A percentile compares a stretch with the other conserved stretches of the same genome.
These are phyloP conservation scores for Tuber indicum DNA, from an alignment of 495 filamentous ascomycete genomes.

Conservation along the genomic window DNA sequence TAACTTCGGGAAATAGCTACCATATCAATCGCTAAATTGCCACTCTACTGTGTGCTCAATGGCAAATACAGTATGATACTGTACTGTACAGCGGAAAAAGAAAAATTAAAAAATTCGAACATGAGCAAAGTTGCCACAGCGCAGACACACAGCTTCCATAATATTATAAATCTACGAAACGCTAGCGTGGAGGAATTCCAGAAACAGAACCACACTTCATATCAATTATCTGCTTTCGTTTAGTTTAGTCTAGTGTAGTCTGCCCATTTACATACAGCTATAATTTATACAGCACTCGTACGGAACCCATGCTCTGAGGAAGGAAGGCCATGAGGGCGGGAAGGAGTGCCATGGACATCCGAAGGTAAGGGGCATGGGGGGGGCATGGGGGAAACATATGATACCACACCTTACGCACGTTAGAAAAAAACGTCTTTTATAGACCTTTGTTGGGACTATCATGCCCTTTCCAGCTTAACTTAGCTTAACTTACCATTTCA, in stretches of 20 bases:
- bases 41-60: not conserved
- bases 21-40: not conserved
- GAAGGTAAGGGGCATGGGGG: not conserved
- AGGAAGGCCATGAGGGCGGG: not conserved
- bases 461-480: not conserved
- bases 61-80: not conserved
- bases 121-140: not conserved
- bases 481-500: not conserved
- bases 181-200: not conserved
- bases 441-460: not conserved
- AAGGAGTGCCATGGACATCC: not conserved
- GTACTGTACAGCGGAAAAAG: too few species aligned
- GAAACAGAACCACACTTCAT: not conserved
- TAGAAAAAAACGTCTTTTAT: constrained; percentile 1
- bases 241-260: not conserved
- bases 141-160: not conserved
- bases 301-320: not conserved
- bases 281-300: not conserved
- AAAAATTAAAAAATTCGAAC: not conserved
- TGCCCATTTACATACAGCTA: not conserved
- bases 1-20: not conserved
- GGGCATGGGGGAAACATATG: not conserved
- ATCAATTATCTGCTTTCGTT: not conserved
- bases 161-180: not conserved
- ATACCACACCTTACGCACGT: not conserved